These are phyloP conservation scores for Gigaspora rosea DNA, from an alignment of 192 early-diverging fungal species.

Conservation along the genomic window DNA sequence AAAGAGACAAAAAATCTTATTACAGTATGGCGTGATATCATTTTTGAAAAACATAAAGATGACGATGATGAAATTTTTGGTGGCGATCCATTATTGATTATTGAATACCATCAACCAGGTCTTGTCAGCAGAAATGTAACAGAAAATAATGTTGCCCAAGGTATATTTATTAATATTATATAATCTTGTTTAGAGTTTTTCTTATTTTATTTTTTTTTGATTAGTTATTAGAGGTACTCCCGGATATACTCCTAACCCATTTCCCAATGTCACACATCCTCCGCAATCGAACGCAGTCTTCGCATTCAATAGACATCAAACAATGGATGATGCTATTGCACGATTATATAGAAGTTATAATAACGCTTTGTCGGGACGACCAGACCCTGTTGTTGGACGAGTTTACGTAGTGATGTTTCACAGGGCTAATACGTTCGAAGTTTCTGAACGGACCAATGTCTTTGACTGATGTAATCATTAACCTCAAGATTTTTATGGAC, in stretches of 20 bases:
- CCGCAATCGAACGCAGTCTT: conserved; percentile 15
- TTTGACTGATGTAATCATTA: conserved; percentile 2
- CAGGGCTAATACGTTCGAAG: background rate
- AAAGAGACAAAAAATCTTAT: conserved; percentile 11
- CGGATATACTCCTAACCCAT: background rate
- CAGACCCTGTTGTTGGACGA: conserved; percentile 2
- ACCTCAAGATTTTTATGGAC: background rate
- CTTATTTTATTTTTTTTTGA: conserved; percentile 1
- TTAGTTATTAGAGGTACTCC: conserved; percentile 1
- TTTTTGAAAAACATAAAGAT: conserved; percentile 2
- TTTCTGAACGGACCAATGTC: background rate
- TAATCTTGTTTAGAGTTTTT: background rate
- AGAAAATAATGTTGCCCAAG: background rate
- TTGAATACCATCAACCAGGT: conserved; percentile 22
- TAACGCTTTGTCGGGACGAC: background rate
- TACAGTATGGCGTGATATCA: background rate
- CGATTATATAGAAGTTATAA: background rate
- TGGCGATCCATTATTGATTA: conserved; percentile 14
- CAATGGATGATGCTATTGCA: background rate
- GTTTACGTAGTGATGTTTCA: background rate
- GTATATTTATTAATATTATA: conserved; percentile 19
- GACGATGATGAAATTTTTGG: conserved; percentile 16
- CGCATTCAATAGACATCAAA: background rate
- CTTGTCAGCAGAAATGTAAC: conserved; percentile 7
- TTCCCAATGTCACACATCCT: background rate